Evolutionary conservation across 352 stramenopile species (phyloP).

Genomic region (Phytophthora fragariae): DNA sequence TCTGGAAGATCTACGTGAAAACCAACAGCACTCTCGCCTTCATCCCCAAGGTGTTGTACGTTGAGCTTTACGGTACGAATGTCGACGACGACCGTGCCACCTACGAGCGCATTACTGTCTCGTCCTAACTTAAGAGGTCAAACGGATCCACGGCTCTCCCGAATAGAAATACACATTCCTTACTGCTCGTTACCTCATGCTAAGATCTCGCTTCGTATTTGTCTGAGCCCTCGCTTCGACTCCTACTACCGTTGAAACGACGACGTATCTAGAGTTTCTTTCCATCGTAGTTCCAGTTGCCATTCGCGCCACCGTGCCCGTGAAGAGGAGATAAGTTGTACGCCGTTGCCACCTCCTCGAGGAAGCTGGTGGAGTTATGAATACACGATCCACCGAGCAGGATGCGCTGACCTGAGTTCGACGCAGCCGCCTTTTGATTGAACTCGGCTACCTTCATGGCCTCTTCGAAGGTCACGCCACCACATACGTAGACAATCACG

Average conservation of each 20-base stretch:
- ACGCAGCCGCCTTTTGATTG: slow-evolving; percentile 86
- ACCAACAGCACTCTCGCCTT: slow-evolving; percentile 63
- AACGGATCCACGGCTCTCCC: slow-evolving; percentile 1
- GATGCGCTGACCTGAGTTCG: slow-evolving; percentile 86
- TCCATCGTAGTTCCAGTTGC: slow-evolving; percentile 65
- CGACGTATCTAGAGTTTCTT: slow-evolving; percentile 57
- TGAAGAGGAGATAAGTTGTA: slow-evolving; percentile 51
- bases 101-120: slow-evolving; percentile 70
- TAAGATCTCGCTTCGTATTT: slow-evolving; percentile 5
- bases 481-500: slow-evolving; percentile 99
- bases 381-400: slow-evolving; percentile 96
- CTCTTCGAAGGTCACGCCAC: slow-evolving; percentile 99
- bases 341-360: slow-evolving; percentile 91
- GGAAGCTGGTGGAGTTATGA: slow-evolving; percentile 98
- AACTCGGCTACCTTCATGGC: slow-evolving; percentile 97
- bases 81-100: slow-evolving; percentile 59
- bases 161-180: slow-evolving; percentile 47
- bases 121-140: slow-evolving; percentile 32
- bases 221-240: neutral
- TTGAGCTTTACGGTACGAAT: slow-evolving; percentile 72
- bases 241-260: slow-evolving; percentile 2
- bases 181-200: slow-evolving; percentile 31
- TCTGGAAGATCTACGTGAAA: slow-evolving; percentile 83
- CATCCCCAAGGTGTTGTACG: slow-evolving; percentile 80
- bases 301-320: slow-evolving; percentile 14